phyloP scores from a whole-genome alignment of 306 rosid genomes.

The Parietaria judaica region DNA sequence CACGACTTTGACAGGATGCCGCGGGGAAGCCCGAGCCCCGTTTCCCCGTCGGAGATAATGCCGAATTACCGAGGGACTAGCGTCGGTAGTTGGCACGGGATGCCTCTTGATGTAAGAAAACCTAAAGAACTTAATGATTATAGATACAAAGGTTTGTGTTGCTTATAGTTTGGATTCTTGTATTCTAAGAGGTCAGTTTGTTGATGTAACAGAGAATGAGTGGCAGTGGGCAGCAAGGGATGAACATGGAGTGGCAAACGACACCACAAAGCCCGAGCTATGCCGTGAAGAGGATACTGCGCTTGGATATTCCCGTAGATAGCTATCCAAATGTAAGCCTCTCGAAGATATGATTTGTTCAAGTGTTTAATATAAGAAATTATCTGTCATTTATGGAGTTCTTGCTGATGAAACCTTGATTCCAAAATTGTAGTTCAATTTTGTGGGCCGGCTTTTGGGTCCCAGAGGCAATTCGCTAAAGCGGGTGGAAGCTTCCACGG shows the following conservation, averaged over 20 bases:
- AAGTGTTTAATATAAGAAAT: background rate
- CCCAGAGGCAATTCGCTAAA: conserved; percentile 93
- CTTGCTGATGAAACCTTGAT: conserved; percentile 15
- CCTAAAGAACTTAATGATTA: background rate
- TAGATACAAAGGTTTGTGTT: background rate
- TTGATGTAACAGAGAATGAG: conserved; percentile 49
- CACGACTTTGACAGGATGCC: conserved; percentile 84
- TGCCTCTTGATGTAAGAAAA: conserved; percentile 66
- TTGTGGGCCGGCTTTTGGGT: conserved; percentile 95
- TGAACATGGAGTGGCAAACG: conserved; percentile 98
- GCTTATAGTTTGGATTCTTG: background rate
- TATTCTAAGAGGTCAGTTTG: background rate
- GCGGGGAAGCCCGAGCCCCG: conserved; percentile 97
- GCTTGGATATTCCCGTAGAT: conserved; percentile 91
- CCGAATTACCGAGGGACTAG: conserved; percentile 73
- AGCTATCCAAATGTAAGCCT: conserved; percentile 73
- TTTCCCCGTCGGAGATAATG: conserved; percentile 77
- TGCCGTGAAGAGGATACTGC: conserved; percentile 82
- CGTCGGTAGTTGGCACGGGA: conserved; percentile 65
- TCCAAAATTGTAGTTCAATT: conserved; percentile 58
- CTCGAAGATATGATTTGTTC: background rate
- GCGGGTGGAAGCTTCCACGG: conserved; percentile 93
- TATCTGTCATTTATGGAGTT: background rate
- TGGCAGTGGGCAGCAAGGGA: conserved; percentile 66
- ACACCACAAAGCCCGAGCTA: conserved; percentile 93